These are phyloP conservation scores for Seiridium unicorne DNA, from an alignment of 2,329 filamentous ascomycete species.

Conservation along the genomic window DNA sequence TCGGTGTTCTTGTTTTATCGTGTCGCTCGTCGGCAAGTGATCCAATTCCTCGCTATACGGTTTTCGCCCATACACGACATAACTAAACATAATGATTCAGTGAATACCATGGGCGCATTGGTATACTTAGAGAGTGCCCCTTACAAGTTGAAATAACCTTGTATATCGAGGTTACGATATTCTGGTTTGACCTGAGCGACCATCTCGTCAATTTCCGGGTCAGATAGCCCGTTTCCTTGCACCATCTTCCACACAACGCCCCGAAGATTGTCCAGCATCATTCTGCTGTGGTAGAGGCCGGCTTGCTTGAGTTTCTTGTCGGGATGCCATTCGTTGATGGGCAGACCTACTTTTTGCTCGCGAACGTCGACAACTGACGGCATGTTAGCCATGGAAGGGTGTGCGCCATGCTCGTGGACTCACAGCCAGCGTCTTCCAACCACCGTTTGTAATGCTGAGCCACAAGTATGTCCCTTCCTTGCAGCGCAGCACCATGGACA, in stretches of 20 bases:
- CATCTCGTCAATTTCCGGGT: slow-evolving; percentile 74
- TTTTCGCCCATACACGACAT: slow-evolving; percentile 15
- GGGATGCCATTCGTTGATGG: neutral
- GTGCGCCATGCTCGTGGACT: neutral
- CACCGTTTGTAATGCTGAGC: neutral
- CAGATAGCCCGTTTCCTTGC: slow-evolving; percentile 68
- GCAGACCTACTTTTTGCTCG: neutral
- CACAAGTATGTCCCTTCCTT: neutral
- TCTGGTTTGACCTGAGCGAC: slow-evolving; percentile 60
- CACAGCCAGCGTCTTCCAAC: slow-evolving; percentile 1
- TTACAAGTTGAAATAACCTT: neutral
- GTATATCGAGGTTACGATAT: neutral
- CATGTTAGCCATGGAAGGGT: neutral
- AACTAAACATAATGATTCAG: slow-evolving; percentile 18
- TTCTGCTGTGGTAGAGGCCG: neutral
- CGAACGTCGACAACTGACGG: neutral
- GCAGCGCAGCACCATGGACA: neutral
- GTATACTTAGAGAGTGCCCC: neutral
- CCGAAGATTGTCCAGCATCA: slow-evolving; percentile 56
- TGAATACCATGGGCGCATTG: neutral
- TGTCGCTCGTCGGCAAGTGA: too few species aligned
- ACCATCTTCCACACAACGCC: slow-evolving; percentile 74
- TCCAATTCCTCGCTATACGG: neutral
- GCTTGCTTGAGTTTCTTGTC: neutral
- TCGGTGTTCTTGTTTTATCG: too few species aligned